phyloP scores from a whole-genome alignment of 78 protist species.

The Anaeramoeba flamelloides region DNA sequence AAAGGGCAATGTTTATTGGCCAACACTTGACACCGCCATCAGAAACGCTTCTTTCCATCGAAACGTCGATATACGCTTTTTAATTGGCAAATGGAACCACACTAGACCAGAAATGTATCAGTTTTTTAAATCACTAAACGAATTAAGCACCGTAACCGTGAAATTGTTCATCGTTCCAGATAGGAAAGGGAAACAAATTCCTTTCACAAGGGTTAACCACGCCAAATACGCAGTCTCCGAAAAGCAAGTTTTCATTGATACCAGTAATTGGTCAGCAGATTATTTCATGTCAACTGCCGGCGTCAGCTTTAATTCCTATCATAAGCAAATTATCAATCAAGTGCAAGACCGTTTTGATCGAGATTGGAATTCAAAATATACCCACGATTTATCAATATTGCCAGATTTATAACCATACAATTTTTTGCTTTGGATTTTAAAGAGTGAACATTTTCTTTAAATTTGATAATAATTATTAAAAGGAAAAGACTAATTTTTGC shows the following conservation, averaged over 20 bases:
- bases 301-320: neutral
- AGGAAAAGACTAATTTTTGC: too few relatives aligned
- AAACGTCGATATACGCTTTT: conserved; percentile 37
- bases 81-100: conserved; percentile 45
- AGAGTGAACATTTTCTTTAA: too few relatives aligned
- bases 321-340: neutral
- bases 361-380: conserved; percentile 9
- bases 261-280: conserved; percentile 52
- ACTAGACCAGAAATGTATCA: conserved; percentile 22
- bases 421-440: too few relatives aligned
- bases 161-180: conserved; percentile 39
- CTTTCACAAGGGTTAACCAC: conserved; percentile 63
- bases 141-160: conserved; percentile 28
- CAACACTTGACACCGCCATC: conserved; percentile 39
- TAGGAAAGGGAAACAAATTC: conserved; percentile 8
- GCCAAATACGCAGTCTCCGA: conserved; percentile 66
- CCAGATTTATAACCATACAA: too few relatives aligned
- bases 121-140: conserved; percentile 31
- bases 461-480: too few relatives aligned
- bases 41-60: conserved; percentile 31
- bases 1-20: conserved; percentile 28
- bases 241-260: conserved; percentile 25
- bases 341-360: neutral
- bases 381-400: too few relatives aligned
- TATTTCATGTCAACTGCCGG: conserved; percentile 30